Evolutionary conservation across 2,329 filamentous ascomycete species (phyloP).

Genomic region (Fusarium vanettenii): DNA sequence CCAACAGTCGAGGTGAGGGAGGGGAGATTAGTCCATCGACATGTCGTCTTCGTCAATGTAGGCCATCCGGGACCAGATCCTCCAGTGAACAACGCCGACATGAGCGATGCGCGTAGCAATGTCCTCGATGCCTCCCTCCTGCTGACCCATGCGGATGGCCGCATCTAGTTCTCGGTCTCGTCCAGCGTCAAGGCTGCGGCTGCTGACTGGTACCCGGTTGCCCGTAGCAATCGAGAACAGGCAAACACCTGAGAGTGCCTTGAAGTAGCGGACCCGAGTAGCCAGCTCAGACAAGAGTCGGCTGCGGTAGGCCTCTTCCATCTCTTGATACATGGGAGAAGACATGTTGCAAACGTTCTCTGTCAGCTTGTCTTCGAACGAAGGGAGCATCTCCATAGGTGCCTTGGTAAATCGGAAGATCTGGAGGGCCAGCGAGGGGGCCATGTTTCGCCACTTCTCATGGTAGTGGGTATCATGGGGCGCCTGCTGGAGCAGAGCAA

Average conservation of each 20-base stretch:
- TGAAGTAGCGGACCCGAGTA: constrained; percentile 64
- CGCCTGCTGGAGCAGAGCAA: constrained; percentile 66
- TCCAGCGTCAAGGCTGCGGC: constrained; percentile 48
- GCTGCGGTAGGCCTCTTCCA: constrained; percentile 62
- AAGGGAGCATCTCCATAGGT: constrained; percentile 58
- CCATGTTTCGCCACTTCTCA: constrained; percentile 64
- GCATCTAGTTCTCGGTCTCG: constrained; percentile 50
- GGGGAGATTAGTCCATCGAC: constrained; percentile 43
- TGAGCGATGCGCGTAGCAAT: constrained; percentile 85
- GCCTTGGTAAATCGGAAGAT: constrained; percentile 68
- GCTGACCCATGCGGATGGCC: constrained; percentile 56
- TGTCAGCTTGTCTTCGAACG: constrained; percentile 62
- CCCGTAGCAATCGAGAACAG: constrained; percentile 68
- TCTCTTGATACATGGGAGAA: constrained; percentile 59
- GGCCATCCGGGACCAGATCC: constrained; percentile 83
- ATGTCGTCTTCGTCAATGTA: constrained; percentile 65
- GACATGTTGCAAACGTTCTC: constrained; percentile 57
- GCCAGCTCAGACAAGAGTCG: constrained; percentile 62
- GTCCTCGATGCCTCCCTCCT: constrained; percentile 69
- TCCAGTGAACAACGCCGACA: constrained; percentile 88
- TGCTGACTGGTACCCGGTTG: constrained; percentile 56
- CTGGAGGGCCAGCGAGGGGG: constrained; percentile 66
- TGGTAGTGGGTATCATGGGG: constrained; percentile 54
- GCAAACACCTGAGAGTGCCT: constrained; percentile 61
- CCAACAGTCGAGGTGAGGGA: constrained; percentile 7